phyloP scores from a whole-genome alignment of 2,329 filamentous ascomycete species.

The Cytospora mali region DNA sequence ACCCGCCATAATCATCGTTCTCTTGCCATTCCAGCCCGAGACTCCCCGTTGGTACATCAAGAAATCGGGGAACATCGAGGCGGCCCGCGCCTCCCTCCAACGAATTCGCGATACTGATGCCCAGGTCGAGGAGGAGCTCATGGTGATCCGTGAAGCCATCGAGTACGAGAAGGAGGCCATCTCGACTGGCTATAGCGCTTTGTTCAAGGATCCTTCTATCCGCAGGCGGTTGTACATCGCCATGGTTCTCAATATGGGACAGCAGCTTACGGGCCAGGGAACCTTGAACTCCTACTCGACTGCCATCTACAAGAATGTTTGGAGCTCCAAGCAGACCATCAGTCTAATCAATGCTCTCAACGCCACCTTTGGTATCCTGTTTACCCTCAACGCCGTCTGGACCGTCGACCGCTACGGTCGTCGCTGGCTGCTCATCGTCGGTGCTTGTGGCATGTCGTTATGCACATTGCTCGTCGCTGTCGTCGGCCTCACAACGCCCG shows the following conservation, averaged over 20 bases:
- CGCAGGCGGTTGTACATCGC: constrained; percentile 68
- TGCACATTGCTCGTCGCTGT: constrained; percentile 69
- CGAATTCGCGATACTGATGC: constrained; percentile 65
- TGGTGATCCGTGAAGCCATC: constrained; percentile 67
- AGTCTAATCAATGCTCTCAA: constrained; percentile 76
- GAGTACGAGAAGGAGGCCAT: constrained; percentile 74
- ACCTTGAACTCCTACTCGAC: constrained; percentile 74
- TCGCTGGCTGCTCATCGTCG: constrained; percentile 69
- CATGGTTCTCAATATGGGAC: constrained; percentile 68
- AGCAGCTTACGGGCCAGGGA: constrained; percentile 73
- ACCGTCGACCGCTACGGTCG: constrained; percentile 72
- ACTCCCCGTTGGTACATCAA: constrained; percentile 71
- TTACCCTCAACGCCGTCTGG: constrained; percentile 74
- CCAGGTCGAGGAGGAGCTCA: constrained; percentile 68
- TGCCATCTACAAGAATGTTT: constrained; percentile 74
- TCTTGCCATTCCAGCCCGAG: constrained; percentile 69
- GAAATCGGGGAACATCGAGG: constrained; percentile 59
- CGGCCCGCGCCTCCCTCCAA: constrained; percentile 60
- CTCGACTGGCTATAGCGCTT: constrained; percentile 61
- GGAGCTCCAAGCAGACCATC: constrained; percentile 59
- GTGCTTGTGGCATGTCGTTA: constrained; percentile 67
- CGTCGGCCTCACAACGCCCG: constrained; percentile 50
- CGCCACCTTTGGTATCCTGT: constrained; percentile 71
- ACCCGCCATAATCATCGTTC: constrained; percentile 61
- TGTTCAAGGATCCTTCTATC: constrained; percentile 71